Base-by-base conservation (phyloP, 192 early-diverging fungal species). In the Coemansia sp. region DNA sequence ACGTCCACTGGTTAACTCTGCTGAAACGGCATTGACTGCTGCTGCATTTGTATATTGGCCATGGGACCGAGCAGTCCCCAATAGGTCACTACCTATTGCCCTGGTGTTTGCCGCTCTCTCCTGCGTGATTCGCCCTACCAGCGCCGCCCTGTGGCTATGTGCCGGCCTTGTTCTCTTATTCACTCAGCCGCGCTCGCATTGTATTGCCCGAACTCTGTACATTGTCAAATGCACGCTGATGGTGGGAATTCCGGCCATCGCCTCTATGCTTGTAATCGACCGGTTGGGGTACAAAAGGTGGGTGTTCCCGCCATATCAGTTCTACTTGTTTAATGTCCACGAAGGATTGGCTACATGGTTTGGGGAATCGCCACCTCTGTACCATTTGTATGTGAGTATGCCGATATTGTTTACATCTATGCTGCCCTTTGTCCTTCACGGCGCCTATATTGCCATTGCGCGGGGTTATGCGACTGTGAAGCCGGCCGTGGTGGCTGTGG, bases 121-220 rank as follows among this genome's bases (percentile, higher is more conserved):
- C 0, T 98, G 97, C 74, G 84, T 98, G 32, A 72, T 96, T 42
- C 86, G 97, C 31, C 96, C 96, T 4, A 99, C 97, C 9, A 94
- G 91, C 63, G 94, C 84, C 4, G 72, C 94, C 4, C 68, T 96
- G 29, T 99, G 97, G 97, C 57, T 93, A 2, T 91, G 87, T 65
- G 76, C 94, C 15, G 94, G 93, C 5, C 11, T 85, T 2, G 64
- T 80, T 5, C 79, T 96, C 14, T 36, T 95, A 1, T 42, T 64
- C 29, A 39, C 59, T 32, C 73, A 37, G 66, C 75, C 75, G 67
- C 67, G 75, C 27, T 8, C 36, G 7, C 31, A 63, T 34, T 23
- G 62, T 27, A 19, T 68, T 27, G 10, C 32, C 2, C 71, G 70
- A 2, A 55, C 70, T 5, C 2, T 69, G n/a, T 42, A 42, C 27